These are phyloP conservation scores for Chenopodium album DNA, from an alignment of 148 eudicot species.

Conservation along the genomic window DNA sequence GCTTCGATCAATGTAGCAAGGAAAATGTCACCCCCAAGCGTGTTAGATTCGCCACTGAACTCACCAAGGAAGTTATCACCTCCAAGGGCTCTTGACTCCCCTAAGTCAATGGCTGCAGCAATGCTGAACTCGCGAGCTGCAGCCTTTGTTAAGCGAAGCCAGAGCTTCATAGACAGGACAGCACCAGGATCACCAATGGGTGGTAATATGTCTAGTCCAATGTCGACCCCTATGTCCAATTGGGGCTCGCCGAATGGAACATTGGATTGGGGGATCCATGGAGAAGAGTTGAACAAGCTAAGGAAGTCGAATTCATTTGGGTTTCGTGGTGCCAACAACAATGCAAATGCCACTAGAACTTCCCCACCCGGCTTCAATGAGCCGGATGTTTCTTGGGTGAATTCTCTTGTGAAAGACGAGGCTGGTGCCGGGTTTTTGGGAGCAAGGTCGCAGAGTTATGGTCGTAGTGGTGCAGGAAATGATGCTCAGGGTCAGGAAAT, in stretches of 20 bases:
- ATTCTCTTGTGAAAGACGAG: conserved; percentile 76
- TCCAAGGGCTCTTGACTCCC: conserved; percentile 50
- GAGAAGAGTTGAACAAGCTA: conserved; percentile 67
- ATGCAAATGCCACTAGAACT: not conserved
- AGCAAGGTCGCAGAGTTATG: conserved; percentile 31
- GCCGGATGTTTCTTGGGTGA: conserved; percentile 95
- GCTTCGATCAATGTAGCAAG: conserved; percentile 18
- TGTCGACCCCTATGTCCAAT: conserved; percentile 37
- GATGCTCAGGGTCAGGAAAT: conserved; percentile 22
- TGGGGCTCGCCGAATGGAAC: conserved; percentile 79
- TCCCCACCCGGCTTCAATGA: conserved; percentile 41
- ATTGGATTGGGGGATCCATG: conserved; percentile 73
- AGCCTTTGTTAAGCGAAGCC: conserved; percentile 67
- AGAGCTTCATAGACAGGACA: conserved; percentile 69
- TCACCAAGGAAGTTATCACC: conserved; percentile 31
- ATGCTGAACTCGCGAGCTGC: conserved; percentile 72
- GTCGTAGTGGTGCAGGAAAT: conserved; percentile 17
- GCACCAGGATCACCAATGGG: not conserved
- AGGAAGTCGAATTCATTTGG: conserved; percentile 83
- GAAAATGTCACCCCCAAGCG: conserved; percentile 42
- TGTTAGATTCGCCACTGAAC: conserved; percentile 41
- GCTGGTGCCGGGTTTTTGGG: conserved; percentile 35
- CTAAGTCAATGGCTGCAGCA: conserved; percentile 54
- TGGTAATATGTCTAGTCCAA: conserved; percentile 37
- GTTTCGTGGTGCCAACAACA: conserved; percentile 23